Percentiles rank a stretch among this genome's conserved stretches.
These are phyloP conservation scores for Arthrinium phaeospermum DNA, from an alignment of 2,329 filamentous ascomycete genomes.

Conservation along the genomic window DNA sequence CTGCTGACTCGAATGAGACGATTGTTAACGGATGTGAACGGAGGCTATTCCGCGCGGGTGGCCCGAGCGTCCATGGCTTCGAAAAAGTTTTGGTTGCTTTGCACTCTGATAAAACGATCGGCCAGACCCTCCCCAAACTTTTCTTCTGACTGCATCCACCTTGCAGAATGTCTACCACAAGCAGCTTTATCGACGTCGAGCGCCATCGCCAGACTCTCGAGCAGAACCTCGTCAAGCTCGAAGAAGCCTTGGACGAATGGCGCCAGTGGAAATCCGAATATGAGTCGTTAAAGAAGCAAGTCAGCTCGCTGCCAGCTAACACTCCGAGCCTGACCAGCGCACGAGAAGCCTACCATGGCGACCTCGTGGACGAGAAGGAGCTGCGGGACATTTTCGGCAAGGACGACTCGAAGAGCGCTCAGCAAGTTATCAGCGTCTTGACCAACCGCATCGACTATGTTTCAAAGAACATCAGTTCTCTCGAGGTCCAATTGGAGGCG, in stretches of 20 bases:
- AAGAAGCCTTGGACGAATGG: slow-evolving; percentile 83
- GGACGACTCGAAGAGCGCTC: slow-evolving; percentile 53
- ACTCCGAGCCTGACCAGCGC: slow-evolving; percentile 60
- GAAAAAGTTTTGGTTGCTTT: slow-evolving; percentile 8
- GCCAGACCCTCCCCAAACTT: neutral
- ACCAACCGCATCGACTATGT: slow-evolving; percentile 88
- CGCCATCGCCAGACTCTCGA: slow-evolving; percentile 77
- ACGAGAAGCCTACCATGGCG: slow-evolving; percentile 64
- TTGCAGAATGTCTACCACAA: slow-evolving; percentile 36
- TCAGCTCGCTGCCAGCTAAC: slow-evolving; percentile 60
- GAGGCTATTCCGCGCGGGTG: neutral
- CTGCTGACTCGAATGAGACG: too few species aligned
- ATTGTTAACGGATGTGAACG: neutral
- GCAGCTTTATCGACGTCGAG: slow-evolving; percentile 72
- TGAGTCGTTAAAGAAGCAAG: slow-evolving; percentile 83
- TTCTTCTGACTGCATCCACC: neutral
- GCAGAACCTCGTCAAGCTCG: slow-evolving; percentile 74
- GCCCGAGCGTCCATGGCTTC: neutral
- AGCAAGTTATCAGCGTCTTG: slow-evolving; percentile 72
- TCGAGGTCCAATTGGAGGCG: slow-evolving; percentile 61
- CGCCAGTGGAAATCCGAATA: slow-evolving; percentile 91
- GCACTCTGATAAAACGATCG: neutral
- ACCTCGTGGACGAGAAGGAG: slow-evolving; percentile 66
- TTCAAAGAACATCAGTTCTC: slow-evolving; percentile 74
- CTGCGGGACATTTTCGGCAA: slow-evolving; percentile 57